phyloP scores from a whole-genome alignment of 2,329 filamentous ascomycete species.

The Alternaria atra region DNA sequence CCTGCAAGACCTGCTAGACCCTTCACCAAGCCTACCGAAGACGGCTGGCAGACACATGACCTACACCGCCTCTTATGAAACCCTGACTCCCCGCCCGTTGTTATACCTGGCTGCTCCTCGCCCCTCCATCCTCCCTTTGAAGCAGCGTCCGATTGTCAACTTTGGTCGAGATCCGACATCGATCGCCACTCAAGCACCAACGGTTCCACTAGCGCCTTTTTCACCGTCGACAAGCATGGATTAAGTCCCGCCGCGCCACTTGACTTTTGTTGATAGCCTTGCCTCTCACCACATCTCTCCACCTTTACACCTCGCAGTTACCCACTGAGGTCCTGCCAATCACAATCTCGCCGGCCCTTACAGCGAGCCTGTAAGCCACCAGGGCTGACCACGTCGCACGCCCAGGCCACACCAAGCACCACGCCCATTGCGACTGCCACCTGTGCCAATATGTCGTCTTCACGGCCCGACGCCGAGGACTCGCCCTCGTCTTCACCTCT shows the following conservation, averaged over 20 bases:
- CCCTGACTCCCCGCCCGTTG: conserved; percentile 2
- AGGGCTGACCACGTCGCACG: conserved; percentile 26
- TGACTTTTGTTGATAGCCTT: conserved; percentile 6
- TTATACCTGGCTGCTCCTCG: neutral
- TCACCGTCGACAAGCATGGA: conserved; percentile 6
- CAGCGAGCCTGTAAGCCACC: conserved; percentile 5
- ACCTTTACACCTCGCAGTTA: conserved; percentile 1
- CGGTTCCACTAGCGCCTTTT: conserved; percentile 14
- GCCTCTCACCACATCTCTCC: conserved; percentile 21
- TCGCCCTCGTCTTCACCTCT: conserved; percentile 25
- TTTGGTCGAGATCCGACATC: neutral
- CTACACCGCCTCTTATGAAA: conserved; percentile 25
- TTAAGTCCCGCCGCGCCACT: conserved; percentile 5
- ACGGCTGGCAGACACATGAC: conserved; percentile 21
- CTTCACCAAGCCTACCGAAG: conserved; percentile 13
- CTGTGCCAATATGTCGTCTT: conserved; percentile 13
- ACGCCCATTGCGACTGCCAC: conserved; percentile 20
- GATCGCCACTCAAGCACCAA: conserved; percentile 4
- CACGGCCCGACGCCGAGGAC: conserved; percentile 13
- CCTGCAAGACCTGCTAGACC: conserved; percentile 12
- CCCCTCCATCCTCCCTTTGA: neutral
- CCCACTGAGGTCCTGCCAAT: conserved; percentile 25
- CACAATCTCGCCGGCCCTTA: conserved; percentile 18
- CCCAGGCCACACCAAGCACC: conserved; percentile 19
- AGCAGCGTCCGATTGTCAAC: neutral